Evolutionary conservation across 495 filamentous ascomycete genomes (phyloP).

Genomic region (Pyrenula massariospora): DNA sequence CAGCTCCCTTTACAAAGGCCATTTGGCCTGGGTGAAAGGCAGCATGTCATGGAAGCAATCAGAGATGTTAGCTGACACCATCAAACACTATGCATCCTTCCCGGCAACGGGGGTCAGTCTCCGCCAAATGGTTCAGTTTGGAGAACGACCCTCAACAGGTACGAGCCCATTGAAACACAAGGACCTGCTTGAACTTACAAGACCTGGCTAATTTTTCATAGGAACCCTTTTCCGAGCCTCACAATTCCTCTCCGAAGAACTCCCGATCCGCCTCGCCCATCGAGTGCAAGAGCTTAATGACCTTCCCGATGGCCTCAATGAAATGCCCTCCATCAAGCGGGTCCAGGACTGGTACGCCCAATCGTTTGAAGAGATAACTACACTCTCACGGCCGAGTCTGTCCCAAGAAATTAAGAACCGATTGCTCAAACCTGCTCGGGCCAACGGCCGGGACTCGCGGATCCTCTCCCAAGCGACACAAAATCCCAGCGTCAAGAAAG

Average conservation of each 20-base stretch:
- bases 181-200: neutral
- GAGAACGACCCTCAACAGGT: conserved; percentile 82
- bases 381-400: conserved; percentile 64
- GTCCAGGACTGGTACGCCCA: conserved; percentile 98
- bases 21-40: conserved; percentile 17
- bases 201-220: conserved; percentile 16
- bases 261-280: conserved; percentile 92
- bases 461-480: conserved; percentile 70
- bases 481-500: conserved; percentile 81
- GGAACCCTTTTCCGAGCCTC: conserved; percentile 95
- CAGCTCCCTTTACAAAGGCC: conserved; percentile 10
- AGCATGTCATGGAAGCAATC: conserved; percentile 82
- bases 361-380: conserved; percentile 97
- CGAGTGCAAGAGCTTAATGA: conserved; percentile 86
- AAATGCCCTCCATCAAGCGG: conserved; percentile 93
- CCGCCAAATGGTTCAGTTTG: conserved; percentile 98
- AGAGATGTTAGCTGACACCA: conserved; percentile 90
- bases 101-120: conserved; percentile 94
- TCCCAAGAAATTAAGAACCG: conserved; percentile 65
- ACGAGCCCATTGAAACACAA: conserved; percentile 15
- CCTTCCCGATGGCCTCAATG: conserved; percentile 92
- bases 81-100: conserved; percentile 95
- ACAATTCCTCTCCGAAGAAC: conserved; percentile 95
- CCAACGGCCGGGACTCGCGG: conserved; percentile 43
- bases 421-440: conserved; percentile 60